phyloP scores from a whole-genome alignment of 495 filamentous ascomycete genomes.

The Hypoxylon crocopeplum region DNA sequence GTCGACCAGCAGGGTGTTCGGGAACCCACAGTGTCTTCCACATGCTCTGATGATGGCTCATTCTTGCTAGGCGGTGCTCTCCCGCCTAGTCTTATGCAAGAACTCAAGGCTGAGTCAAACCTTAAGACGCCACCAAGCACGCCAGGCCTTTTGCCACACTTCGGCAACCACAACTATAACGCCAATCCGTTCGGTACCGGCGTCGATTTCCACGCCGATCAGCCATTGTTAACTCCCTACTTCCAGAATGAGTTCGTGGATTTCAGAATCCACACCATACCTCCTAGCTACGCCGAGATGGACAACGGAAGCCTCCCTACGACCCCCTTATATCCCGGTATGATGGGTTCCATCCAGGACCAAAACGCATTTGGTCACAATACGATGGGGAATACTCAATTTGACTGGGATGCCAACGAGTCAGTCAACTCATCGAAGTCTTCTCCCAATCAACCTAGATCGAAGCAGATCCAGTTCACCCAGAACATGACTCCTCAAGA shows the following conservation, averaged over 20 bases:
- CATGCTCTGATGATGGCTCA: slow-evolving; percentile 48
- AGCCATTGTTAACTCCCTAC: slow-evolving; percentile 53
- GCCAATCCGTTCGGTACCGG: slow-evolving; percentile 34
- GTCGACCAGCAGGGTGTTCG: slow-evolving; percentile 41
- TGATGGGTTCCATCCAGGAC: slow-evolving; percentile 42
- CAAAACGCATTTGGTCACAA: slow-evolving; percentile 42
- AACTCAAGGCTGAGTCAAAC: slow-evolving; percentile 44
- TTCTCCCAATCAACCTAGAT: slow-evolving; percentile 47
- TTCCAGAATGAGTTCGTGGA: slow-evolving; percentile 54
- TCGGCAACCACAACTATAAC: slow-evolving; percentile 43
- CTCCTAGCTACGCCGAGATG: slow-evolving; percentile 48
- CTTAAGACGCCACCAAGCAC: slow-evolving; percentile 56
- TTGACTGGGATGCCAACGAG: slow-evolving; percentile 51
- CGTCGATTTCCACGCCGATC: slow-evolving; percentile 46
- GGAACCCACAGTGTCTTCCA: slow-evolving; percentile 42
- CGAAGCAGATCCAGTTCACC: slow-evolving; percentile 57
- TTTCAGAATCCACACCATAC: slow-evolving; percentile 46
- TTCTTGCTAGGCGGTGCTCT: slow-evolving; percentile 40
- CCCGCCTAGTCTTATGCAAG: slow-evolving; percentile 31
- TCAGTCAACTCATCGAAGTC: slow-evolving; percentile 49
- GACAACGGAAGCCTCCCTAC: slow-evolving; percentile 47
- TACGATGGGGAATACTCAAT: slow-evolving; percentile 46
- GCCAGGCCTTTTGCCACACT: slow-evolving; percentile 46
- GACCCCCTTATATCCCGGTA: slow-evolving; percentile 51
- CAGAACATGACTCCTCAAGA: slow-evolving; percentile 58